A percentile compares a stretch with the other conserved stretches of the same genome.
Conservation (phyloP, 2,329 filamentous ascomycete genomes). For the Mycosphaerella sp. region DNA sequence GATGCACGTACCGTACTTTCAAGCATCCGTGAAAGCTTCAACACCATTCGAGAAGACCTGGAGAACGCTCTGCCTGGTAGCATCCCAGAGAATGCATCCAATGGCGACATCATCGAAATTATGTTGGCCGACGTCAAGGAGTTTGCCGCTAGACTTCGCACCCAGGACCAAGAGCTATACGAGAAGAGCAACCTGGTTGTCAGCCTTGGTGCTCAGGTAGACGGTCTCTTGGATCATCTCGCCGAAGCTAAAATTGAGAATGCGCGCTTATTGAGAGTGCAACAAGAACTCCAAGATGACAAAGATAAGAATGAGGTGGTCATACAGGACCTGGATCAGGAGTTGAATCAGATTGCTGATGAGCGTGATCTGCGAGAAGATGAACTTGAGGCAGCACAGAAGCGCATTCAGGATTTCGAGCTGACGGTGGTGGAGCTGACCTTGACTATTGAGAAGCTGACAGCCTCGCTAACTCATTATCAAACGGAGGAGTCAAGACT, state of each 20-base stretch:
- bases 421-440: conserved; percentile 33
- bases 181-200: conserved; percentile 27
- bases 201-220: conserved; percentile 36
- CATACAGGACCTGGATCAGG: conserved; percentile 32
- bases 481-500: conserved; percentile 36
- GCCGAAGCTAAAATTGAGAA: conserved; percentile 34
- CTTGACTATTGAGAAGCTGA: conserved; percentile 35
- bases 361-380: conserved; percentile 25
- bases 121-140: conserved; percentile 32
- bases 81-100: conserved; percentile 35
- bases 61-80: conserved; percentile 39
- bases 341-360: conserved; percentile 32
- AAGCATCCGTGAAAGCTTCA: conserved; percentile 40
- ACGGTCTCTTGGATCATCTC: conserved; percentile 38
- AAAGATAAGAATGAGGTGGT: conserved; percentile 35
- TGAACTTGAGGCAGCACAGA: conserved; percentile 23
- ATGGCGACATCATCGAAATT: conserved; percentile 37
- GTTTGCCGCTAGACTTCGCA: conserved; percentile 35
- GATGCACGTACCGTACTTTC: conserved; percentile 35
- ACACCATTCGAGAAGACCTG: conserved; percentile 36
- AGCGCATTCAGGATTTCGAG: conserved; percentile 22
- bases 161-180: conserved; percentile 34
- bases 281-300: conserved; percentile 35
- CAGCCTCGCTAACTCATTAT: conserved; percentile 37
- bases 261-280: conserved; percentile 35